These are phyloP conservation scores for Macadamia tetraphylla DNA, from an alignment of 164 flowering plant genomes.

Conservation along the genomic window DNA sequence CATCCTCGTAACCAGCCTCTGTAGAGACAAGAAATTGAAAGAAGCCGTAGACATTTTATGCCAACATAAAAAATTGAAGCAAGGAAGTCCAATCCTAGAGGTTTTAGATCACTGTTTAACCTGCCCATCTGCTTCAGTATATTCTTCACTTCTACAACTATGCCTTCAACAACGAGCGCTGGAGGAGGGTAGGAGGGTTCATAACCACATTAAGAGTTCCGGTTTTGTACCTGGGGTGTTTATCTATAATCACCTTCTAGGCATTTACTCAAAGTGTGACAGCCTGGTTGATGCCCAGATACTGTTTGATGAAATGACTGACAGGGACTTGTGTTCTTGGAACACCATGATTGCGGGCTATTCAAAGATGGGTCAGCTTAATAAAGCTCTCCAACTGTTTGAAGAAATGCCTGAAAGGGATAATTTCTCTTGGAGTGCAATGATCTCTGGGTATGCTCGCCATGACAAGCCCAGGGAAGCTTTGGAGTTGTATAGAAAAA, in stretches of 20 bases:
- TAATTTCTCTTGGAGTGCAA: slow-evolving; percentile 29
- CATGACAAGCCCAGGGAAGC: slow-evolving; percentile 18
- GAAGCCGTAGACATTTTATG: slow-evolving; percentile 23
- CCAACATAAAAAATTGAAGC: slow-evolving; percentile 19
- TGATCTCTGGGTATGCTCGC: slow-evolving; percentile 32
- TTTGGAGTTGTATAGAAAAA: slow-evolving; percentile 19
- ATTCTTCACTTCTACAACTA: slow-evolving; percentile 20
- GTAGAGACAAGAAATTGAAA: slow-evolving; percentile 22
- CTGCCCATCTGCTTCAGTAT: slow-evolving; percentile 19
- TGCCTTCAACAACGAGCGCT: slow-evolving; percentile 18
- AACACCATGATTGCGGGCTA: slow-evolving; percentile 29
- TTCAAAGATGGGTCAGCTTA: slow-evolving; percentile 15
- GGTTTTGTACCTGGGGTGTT: slow-evolving; percentile 17
- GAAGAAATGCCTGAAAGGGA: slow-evolving; percentile 26
- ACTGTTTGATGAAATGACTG: slow-evolving; percentile 24
- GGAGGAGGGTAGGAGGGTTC: slow-evolving; percentile 22
- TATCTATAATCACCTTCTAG: slow-evolving; percentile 19
- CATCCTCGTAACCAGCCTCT: slow-evolving; percentile 8
- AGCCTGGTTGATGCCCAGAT: slow-evolving; percentile 15
- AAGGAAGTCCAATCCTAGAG: slow-evolving; percentile 19
- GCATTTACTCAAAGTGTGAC: slow-evolving; percentile 17
- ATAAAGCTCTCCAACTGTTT: slow-evolving; percentile 22
- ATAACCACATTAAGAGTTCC: slow-evolving; percentile 11
- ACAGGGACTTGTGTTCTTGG: slow-evolving; percentile 31
- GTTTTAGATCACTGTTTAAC: slow-evolving; percentile 14